phyloP scores from a whole-genome alignment of 345 rosid genomes.

The Ceriops tagal region DNA sequence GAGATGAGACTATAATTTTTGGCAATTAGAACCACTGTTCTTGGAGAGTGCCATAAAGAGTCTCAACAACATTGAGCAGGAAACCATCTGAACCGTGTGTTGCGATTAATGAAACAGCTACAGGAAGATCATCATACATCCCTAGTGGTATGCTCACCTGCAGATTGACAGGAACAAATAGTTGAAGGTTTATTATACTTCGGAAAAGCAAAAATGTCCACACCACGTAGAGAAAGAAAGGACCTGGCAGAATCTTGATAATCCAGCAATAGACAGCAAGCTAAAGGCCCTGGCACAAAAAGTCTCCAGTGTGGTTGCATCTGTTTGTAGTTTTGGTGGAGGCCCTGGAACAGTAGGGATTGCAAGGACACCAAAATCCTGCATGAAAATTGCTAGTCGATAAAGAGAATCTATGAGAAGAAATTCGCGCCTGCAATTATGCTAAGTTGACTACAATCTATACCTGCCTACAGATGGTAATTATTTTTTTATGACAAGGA shows the following conservation, averaged over 20 bases:
- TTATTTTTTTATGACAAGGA: too few species aligned
- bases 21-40: constrained; percentile 17
- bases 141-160: constrained; percentile 80
- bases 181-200: background rate
- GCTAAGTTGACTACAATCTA: too few species aligned
- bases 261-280: constrained; percentile 67
- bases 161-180: background rate
- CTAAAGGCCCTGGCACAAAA: constrained; percentile 58
- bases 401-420: too few species aligned
- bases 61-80: constrained; percentile 62
- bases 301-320: constrained; percentile 46
- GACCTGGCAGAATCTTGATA: constrained; percentile 93
- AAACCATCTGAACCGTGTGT: constrained; percentile 74
- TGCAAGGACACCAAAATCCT: constrained; percentile 67
- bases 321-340: constrained; percentile 70
- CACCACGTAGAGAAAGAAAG: constrained; percentile 3
- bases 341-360: constrained; percentile 80
- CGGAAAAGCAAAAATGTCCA: background rate
- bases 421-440: too few species aligned
- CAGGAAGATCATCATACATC: constrained; percentile 49
- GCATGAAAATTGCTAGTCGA: background rate
- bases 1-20: too few species aligned
- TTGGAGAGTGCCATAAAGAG: constrained; percentile 35
- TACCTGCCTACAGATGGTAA: too few species aligned
- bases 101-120: constrained; percentile 62